phyloP scores from a whole-genome alignment of 2,329 filamentous ascomycete genomes.

The Fusarium anguioides region DNA sequence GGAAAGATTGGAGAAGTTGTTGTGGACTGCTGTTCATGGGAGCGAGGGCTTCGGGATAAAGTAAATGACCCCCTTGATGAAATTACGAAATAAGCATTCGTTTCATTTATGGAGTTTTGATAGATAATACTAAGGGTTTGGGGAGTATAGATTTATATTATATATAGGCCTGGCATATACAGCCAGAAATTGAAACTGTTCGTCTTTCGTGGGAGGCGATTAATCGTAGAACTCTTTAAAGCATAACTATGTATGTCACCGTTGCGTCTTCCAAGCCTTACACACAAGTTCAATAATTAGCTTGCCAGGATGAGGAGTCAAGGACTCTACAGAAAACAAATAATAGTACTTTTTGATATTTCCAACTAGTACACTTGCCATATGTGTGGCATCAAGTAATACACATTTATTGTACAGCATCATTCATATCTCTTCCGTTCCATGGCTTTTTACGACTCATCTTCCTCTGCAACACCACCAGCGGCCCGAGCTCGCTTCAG shows the following conservation, averaged over 20 bases:
- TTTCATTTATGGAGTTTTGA: conserved; percentile 37
- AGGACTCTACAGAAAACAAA: background rate
- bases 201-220: background rate
- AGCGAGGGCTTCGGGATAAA: conserved; percentile 94
- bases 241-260: background rate
- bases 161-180: background rate
- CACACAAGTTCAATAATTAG: background rate
- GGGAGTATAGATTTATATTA: conserved; percentile 28
- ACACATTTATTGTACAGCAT: conserved; percentile 49
- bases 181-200: conserved; percentile 6
- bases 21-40: conserved; percentile 89
- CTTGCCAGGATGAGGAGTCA: background rate
- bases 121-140: background rate
- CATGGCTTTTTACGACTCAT: conserved; percentile 40
- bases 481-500: conserved; percentile 55
- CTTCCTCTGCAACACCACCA: conserved; percentile 51
- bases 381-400: conserved; percentile 39
- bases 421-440: conserved; percentile 6
- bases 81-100: conserved; percentile 29
- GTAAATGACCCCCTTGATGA: conserved; percentile 53
- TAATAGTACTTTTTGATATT: conserved; percentile 32
- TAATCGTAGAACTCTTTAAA: background rate
- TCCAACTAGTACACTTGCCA: conserved; percentile 46
- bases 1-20: conserved; percentile 73
- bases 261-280: background rate